Base-by-base conservation (phyloP, 352 stramenopile genomes). In the Phytopythium sindhum region DNA sequence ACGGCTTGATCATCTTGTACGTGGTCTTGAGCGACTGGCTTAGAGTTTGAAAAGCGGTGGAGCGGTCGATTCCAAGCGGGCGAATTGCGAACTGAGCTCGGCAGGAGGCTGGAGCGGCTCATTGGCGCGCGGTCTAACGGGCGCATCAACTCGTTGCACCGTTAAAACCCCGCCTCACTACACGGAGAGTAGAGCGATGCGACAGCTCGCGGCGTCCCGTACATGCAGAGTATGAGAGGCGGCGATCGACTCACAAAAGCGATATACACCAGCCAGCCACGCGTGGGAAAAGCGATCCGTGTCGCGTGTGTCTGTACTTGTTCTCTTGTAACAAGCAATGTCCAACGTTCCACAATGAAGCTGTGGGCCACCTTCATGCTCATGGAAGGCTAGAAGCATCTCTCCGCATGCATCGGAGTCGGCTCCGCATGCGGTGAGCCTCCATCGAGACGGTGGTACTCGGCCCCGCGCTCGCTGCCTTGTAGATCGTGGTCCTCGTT, bases 1-100 rank as follows among this genome's bases (percentile, higher is more conserved):
- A 67, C n/a, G 61, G 57, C 70, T 75, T 79, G 29, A 41, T 69
- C 56, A 53, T 56, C 11, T 65, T 50, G 55, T 51, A 50, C 1
- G 48, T 53, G 48, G 28, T 11, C 47, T 28, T 33, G 42, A 21
- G 17, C 7, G 42, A 50, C 17, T 44, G 39, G 39, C 39, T 45
- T 45, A 15, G 14, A 45, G 39, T 7, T 45, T 15, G 42, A 45
- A n/a, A n/a, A n/a, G 15, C 14, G 39, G 17, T 19, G 3, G 50
- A 56, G 24, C 19, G 51, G 48, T 23, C n/a, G 50, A 1, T 29
- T 57, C 51, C 29, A 14, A 57, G 24, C 28, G 9, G 1, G 50
- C 3, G 50, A 39, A 56, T 56, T 56, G 50, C 26, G 8, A n/a
- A 56, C 8, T 57, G 51, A 57, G 51, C 31, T 41, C 26, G 3